Evolutionary conservation across 108 stramenopile species (phyloP), one percentile per base, ranked within the genome.

Genomic region (Cyclotella choctawhatcheeana): DNA sequence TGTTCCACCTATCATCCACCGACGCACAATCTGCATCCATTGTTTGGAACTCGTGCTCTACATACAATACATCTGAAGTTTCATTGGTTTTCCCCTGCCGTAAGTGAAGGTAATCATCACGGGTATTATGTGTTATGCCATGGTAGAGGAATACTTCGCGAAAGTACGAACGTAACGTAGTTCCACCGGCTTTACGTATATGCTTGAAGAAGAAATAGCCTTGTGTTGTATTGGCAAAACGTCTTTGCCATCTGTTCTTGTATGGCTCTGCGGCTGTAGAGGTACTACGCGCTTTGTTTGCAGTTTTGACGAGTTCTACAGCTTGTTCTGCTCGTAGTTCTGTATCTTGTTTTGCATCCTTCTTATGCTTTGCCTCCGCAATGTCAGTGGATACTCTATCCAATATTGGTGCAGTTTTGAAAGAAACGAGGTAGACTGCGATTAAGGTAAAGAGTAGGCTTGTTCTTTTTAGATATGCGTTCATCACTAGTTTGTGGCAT

Each of bases 181-280:
- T 75, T 3, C 74, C 74, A 10, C 74, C 74, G 13, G 74, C 66
- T 43, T 75, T 75, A 29, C 74, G 48, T 25, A 75, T 75, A 45
- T 75, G 74, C 27, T 67, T 66, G 59, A 75, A 75, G 35, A 67
- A 75, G 26, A 75, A 43, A 35, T 75, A 75, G 0, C 44, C 32
- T 5, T 64, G 64, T 26, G 22, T 22, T 12, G 2, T 60, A 20
- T 21, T 24, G 33, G 34, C 2, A 22, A 60, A 60, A 13, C 59
- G 59, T 43, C 35, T 37, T 48, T 48, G 63, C 63, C 63, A 64
- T 47, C 63, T 44, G 29, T 64, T 64, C 22, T 34, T 5, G 29
- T 64, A 47, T 25, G 63, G 63, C 30, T 64, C 63, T 60, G 27
- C 35, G 2, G 27, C 6, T 2, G 33, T 18, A 2, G 5, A 10